Evolutionary conservation across 495 filamentous ascomycete species (phyloP), one percentile per base, ranked within the genome.

Genomic region (Hyaloscypha variabilis): DNA sequence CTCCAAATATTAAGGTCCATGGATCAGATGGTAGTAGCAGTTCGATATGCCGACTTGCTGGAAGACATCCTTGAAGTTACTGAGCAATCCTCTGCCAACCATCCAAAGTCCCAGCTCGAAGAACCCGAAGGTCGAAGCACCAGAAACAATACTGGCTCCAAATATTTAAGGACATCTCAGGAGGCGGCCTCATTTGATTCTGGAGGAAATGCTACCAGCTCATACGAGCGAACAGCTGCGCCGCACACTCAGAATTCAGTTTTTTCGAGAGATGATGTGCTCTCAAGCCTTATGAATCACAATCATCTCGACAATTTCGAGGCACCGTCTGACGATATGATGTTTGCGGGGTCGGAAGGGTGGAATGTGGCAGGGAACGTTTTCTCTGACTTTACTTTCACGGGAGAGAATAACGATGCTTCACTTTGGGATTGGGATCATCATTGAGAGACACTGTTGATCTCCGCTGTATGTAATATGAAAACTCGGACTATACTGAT

Each of bases 11-110:
- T 64, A 19, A 25, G 11, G 8, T 42, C 62, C 8, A 64, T 64
- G 62, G 54, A 64, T 4, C 31, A 49, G 39, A 34, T 34, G 19
- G 10, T 13, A 3, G 61, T 63, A 14, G 61, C 67, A 55, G 4
- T 34, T 61, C 26, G 69, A 53, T 25, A 67, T 64, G 30, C 69
- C 53, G 67, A 65, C 58, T 23, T 65, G 60, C 26, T 67, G 63
- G 19, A 64, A 67, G 68, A 74, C 62, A 21, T 71, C 63, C 8
- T 70, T 55, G 72, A 71, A 17, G 51, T 54, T 46, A 3, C 19
- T 10, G 39, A 17, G 11, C 39, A 46, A 46, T 19, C 39, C 10
- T 17, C 6, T 19, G 19, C 4, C 39, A 46, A 46, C 4, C 39
- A 17, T 14, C 10, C 14, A 17, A 46, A 17, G 14, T 3, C 6